Conservation (phyloP, 1,284 basidiomycete species). For the Tilletia setariae region DNA sequence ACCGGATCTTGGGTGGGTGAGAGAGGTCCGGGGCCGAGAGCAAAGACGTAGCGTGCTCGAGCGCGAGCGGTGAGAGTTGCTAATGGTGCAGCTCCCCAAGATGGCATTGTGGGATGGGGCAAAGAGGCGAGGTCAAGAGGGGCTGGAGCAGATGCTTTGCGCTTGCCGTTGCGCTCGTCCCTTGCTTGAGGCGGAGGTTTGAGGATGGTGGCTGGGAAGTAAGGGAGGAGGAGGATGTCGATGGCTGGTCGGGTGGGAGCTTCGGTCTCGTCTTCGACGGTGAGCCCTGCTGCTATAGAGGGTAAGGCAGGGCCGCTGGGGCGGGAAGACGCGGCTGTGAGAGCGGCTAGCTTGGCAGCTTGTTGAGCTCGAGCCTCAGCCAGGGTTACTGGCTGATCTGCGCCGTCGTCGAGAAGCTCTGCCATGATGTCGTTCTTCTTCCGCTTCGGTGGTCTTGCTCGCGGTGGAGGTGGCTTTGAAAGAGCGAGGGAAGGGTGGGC, state of each 20-base stretch:
- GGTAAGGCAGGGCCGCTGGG: slow-evolving; percentile 5
- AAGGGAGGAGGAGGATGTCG: slow-evolving; percentile 45
- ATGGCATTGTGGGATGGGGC: slow-evolving; percentile 30
- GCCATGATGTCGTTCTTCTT: slow-evolving; percentile 1
- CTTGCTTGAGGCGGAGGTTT: not conserved
- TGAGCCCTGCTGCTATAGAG: slow-evolving; percentile 3
- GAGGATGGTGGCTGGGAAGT: slow-evolving; percentile 43
- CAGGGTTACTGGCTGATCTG: slow-evolving; percentile 7
- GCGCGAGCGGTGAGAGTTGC: slow-evolving; percentile 30
- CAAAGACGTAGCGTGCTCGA: slow-evolving; percentile 46
- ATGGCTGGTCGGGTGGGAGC: slow-evolving; percentile 29
- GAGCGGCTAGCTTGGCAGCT: slow-evolving; percentile 29
- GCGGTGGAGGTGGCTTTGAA: slow-evolving; percentile 16
- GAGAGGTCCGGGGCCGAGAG: slow-evolving; percentile 28
- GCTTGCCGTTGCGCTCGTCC: not conserved
- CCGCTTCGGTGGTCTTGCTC: slow-evolving; percentile 18
- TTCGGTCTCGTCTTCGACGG: slow-evolving; percentile 21
- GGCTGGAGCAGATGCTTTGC: not conserved
- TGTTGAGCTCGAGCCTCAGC: slow-evolving; percentile 14
- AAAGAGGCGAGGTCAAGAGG: slow-evolving; percentile 13
- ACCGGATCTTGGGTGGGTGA: not conserved
- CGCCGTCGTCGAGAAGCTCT: not conserved
- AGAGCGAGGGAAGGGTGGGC: slow-evolving; percentile 21
- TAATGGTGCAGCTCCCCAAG: slow-evolving; percentile 42
- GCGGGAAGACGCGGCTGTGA: slow-evolving; percentile 26